phyloP scores from a whole-genome alignment of 1,284 basidiomycete species.

The Trichosporon sp. region DNA sequence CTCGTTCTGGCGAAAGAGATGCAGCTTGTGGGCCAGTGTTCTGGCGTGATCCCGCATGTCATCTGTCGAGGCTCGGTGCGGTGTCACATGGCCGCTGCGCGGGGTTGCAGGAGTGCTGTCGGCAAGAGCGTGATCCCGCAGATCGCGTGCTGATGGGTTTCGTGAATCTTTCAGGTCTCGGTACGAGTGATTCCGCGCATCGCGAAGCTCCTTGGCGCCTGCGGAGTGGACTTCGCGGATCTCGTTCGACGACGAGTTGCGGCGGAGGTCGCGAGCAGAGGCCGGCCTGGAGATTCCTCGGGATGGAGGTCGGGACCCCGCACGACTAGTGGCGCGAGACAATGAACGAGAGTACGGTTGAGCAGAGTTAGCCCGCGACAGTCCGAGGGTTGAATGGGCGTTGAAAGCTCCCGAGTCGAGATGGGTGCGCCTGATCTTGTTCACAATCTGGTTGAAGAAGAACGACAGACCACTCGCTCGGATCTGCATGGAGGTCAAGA shows the following conservation, averaged over 20 bases:
- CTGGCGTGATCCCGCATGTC: constrained; percentile 17
- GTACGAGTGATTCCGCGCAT: background rate
- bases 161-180: background rate
- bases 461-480: constrained; percentile 52
- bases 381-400: constrained; percentile 16
- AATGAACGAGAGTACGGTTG: background rate
- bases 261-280: background rate
- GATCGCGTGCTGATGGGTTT: background rate
- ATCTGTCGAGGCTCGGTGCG: background rate
- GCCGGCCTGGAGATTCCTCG: background rate
- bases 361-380: background rate
- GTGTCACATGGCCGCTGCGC: background rate
- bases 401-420: constrained; percentile 51
- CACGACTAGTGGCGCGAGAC: constrained; percentile 22
- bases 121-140: background rate
- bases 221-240: background rate
- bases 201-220: background rate
- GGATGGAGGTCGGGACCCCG: constrained; percentile 18
- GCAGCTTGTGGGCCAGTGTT: constrained; percentile 19
- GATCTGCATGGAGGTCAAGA: constrained; percentile 46
- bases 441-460: constrained; percentile 55
- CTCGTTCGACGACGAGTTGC: constrained; percentile 3
- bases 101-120: constrained; percentile 8
- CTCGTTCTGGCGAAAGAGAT: constrained; percentile 14
- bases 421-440: constrained; percentile 49